Evolutionary conservation across 495 filamentous ascomycete genomes (phyloP), one percentile per base, ranked within the genome.

Genomic region (Jackrogersella minutella): DNA sequence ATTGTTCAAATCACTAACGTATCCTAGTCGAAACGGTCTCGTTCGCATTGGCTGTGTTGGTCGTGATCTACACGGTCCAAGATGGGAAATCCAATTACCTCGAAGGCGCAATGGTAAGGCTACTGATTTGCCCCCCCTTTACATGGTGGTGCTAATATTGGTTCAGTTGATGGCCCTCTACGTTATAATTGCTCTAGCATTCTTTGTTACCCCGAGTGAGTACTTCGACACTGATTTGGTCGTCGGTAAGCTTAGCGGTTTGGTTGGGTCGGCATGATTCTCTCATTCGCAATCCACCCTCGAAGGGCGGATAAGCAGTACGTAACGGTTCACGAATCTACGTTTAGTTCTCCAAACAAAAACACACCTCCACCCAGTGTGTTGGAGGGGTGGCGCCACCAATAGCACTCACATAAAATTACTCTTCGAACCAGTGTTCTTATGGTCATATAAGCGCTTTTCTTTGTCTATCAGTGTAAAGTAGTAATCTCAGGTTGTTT

Each of bases 11-110:
- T 40, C 13, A 31, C 69, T 72, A 60, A 76, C 58, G 1, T 3
- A 0, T 9, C 41, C 43, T 43, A 70, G 96, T 98, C 69, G 93
- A 97, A 80, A 98, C 94, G 0, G 91, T 98, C 31, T 90, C 94
- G 1, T 97, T 98, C 77, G 96, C 93, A 55, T 80, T 98, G 58
- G 89, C 88, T 31, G 92, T 95, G 0, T 76, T 97, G 63, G 92
- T 98, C 39, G 93, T 97, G 14, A 97, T 93, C 33, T 93, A 97
- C 76, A 86, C 96, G 5, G 91, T 96, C 58, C 90, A 94, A 74
- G 94, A 98, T 75, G 94, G 94, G 55, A 95, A 94, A 80, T 92
- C 89, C 11, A 98, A 98, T 74, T 98, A 96, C 62, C 86, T 98
- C 6, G 94, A 98, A 78, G 94, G 94, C 46, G 89, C 89, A 34